Evolutionary conservation across 208 protist genomes (phyloP).

Genomic region (Wallacemonas rigidus): DNA sequence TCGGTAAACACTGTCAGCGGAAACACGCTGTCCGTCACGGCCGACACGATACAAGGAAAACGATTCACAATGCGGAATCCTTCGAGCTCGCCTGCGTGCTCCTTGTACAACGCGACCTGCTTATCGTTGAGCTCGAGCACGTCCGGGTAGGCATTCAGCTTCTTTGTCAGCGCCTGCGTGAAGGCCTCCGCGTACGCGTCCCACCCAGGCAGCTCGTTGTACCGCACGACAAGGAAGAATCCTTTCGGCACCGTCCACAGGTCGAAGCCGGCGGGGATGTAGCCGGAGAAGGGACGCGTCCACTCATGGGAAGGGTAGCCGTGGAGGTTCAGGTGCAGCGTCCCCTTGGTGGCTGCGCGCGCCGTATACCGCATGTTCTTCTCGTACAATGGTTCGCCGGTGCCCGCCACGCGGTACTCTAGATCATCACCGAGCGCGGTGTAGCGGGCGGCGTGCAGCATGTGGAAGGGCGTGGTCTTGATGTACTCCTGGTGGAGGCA

Average conservation of each 20-base stretch:
- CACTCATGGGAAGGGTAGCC: slow-evolving; percentile 15
- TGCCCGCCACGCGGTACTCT: not conserved
- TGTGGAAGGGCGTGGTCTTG: not conserved
- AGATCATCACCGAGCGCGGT: slow-evolving; percentile 7
- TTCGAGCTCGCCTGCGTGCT: slow-evolving; percentile 3
- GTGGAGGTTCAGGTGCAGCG: slow-evolving; percentile 14
- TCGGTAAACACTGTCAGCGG: slow-evolving; percentile 1
- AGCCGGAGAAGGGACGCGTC: slow-evolving; percentile 6
- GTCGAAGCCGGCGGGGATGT: slow-evolving; percentile 9
- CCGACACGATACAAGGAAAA: not conserved
- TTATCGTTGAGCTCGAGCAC: slow-evolving; percentile 8
- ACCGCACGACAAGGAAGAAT: slow-evolving; percentile 11
- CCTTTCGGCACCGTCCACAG: slow-evolving; percentile 8
- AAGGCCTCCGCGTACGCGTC: slow-evolving; percentile 10
- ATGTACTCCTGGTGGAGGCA: slow-evolving; percentile 15
- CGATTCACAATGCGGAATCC: slow-evolving; percentile 15
- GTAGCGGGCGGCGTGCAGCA: slow-evolving; percentile 11
- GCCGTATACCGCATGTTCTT: slow-evolving; percentile 4
- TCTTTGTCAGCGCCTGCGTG: slow-evolving; percentile 2
- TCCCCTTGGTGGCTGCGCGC: not conserved
- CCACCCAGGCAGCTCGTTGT: slow-evolving; percentile 6
- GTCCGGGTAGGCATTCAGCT: not conserved
- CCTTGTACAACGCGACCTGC: slow-evolving; percentile 1
- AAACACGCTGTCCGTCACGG: slow-evolving; percentile 5
- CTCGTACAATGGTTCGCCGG: slow-evolving; percentile 4